Evolutionary conservation across 2,329 filamentous ascomycete genomes (phyloP), one percentile per base, ranked within the genome.

Genomic region (Pseudofabraea citricarpa): DNA sequence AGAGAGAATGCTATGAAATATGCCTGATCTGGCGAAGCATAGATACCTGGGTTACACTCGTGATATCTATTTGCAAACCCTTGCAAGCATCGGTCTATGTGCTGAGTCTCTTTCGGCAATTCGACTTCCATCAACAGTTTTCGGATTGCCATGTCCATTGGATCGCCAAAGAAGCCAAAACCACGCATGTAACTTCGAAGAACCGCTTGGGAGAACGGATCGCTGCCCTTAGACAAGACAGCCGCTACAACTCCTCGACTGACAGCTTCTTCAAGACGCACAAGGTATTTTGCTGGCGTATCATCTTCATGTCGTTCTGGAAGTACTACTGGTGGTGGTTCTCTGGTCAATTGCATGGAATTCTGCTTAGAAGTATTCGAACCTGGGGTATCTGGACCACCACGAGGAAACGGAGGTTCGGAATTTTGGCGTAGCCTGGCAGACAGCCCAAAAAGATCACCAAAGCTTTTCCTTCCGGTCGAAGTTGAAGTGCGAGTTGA

Each of bases 1-100:
- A 98, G 81, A 2, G 91, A 97, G 61, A 98, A 98, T 13, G 91
- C 90, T 51, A 97, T 91, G 58, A 97, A 95, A 63, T 97, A 96
- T n/a, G 93, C 90, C 66, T 96, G 89, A 58, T 97, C 93, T 56
- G 90, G 81, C 24, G 83, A 84, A 19, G 85, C 78, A 65, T 95
- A 98, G 47, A 98, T 94, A 29, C 93, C 91, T 2, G 93, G 93
- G 56, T 98, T 98, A 67, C 93, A 98, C 65, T 98, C 93, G 60
- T 97, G 88, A 63, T 98, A 98, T 46, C 93, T 81, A 61, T 98
- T 93, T 0, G 93, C 89, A 66, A 98, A 97, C 2, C 90, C 86
- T 62, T 96, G 89, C 26, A 98, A 70, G 43, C 93, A 93, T 41
- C 93, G 80, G 64, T 98, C 93, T 51, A 98, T 97, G 57, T 98